Evolutionary conservation across 108 stramenopile species (phyloP), one percentile per base, ranked within the genome.

Genomic region (Fragilaria crotonensis): DNA sequence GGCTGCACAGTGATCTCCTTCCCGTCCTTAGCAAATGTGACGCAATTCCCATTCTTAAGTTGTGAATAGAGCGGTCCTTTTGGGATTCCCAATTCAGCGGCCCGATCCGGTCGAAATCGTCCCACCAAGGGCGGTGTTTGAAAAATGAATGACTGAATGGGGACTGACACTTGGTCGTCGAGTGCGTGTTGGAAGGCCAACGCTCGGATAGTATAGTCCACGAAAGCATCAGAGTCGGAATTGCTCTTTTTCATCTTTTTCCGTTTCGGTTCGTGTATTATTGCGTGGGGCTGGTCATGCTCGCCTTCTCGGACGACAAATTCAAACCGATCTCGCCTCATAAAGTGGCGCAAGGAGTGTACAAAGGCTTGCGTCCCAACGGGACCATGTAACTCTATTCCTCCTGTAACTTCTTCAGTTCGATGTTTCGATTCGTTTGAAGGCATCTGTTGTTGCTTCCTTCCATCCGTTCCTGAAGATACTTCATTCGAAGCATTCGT

Each of bases 51-150:
- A 25, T 73, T 36, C 51, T 93, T 89, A 23, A 96, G 59, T 71
- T 85, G 56, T 21, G 76, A 82, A 68, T 80, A 96, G 54, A 87
- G 19, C 5, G 93, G 93, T 57, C 95, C 95, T 48, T 50, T 62
- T 26, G 87, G 89, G 3, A 96, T 81, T 9, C 88, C 84, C 25
- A 93, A 62, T 30, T 57, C 71, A 33, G 46, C 64, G 27, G 95
- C 95, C 55, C 70, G 71, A 9, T 85, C 74, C 4, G 76, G 59
- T 5, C 79, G 58, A 55, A 96, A 96, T 55, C 84, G 87, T n/a
- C 90, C 89, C 0, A 67, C 67, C 52, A 89, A 66, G 25, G 71
- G 77, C 30, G 84, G 82, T 23, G 83, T 84, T 2, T 72, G 79
- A 48, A 85, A 82, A 1, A 85, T 45, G 58, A 75, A 89, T 3